Base-by-base conservation (phyloP, 2,329 filamentous ascomycete genomes). In the Pleurostoma richardsiae region DNA sequence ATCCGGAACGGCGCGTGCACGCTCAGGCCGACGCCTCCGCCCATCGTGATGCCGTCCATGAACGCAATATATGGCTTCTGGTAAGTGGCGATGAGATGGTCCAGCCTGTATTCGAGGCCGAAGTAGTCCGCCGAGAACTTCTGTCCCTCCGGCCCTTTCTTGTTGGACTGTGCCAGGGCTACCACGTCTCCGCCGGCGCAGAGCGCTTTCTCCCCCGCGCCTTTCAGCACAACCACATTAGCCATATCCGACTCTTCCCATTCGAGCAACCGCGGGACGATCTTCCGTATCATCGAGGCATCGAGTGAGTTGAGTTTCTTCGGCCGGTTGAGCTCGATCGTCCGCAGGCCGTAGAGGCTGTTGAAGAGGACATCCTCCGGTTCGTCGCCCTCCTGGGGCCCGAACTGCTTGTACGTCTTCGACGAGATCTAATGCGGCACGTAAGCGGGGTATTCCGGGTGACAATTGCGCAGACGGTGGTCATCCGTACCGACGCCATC, bases 21-120 rank as follows among this genome's bases (percentile, higher is more conserved):
- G 66, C 88, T 95, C 47, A 99, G 79, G 5, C 94, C 94, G 45
- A 97, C 94, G 55, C 94, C 94, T 47, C 94, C 94, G 47, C 94
- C 94, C 94, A 99, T 99, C 44, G 95, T 99, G 66, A 96, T 88
- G 49, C 94, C 94, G 62, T 99, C 94, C 85, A 99, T 95, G 62
- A 97, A 87, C 30, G 94, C 88, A 44, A 99, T 82, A 62, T 94
- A 95, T 0, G 94, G 94, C 73, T 96, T 99, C 51, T 74, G 65
- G 71, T 96, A 96, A 36, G 91, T 96, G 27, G 94, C 88, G 63
- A 99, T 96, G 57, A 92, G 76, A 69, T 99, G 94, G 65, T 99
- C 88, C 52, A 99, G 83, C 71, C 89, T 86, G 77, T 97, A 99
- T 83, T 99, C 95, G 48, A 94, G 83, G 10, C 74, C 89, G 65